These are phyloP conservation scores for Hippophae tibetana DNA, from an alignment of 306 rosid species.

Conservation along the genomic window DNA sequence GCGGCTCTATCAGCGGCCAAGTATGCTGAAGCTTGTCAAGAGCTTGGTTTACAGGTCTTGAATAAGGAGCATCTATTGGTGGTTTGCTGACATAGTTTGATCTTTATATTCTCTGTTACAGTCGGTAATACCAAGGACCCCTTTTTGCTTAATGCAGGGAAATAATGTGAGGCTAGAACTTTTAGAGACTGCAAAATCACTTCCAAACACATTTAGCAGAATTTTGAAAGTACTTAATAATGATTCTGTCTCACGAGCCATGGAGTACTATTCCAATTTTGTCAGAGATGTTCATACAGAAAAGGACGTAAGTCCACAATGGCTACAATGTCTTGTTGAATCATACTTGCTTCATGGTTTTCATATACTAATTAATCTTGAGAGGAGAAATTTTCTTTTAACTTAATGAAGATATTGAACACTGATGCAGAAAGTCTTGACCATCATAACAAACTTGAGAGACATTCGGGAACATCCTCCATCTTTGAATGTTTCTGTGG, in stretches of 20 bases:
- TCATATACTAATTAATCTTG: neutral
- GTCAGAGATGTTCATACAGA: slow-evolving; percentile 76
- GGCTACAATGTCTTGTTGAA: slow-evolving; percentile 4
- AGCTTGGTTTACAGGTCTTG: slow-evolving; percentile 87
- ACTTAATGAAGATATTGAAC: slow-evolving; percentile 17
- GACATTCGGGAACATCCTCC: slow-evolving; percentile 58
- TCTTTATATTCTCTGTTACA: slow-evolving; percentile 7
- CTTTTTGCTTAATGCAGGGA: slow-evolving; percentile 39
- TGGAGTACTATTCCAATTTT: slow-evolving; percentile 76
- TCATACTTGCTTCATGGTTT: neutral
- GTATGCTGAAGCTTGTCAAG: slow-evolving; percentile 91
- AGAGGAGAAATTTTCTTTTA: slow-evolving; percentile 13
- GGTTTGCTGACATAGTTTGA: neutral
- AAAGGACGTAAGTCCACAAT: slow-evolving; percentile 57
- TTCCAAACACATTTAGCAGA: slow-evolving; percentile 62
- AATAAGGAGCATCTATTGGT: slow-evolving; percentile 8
- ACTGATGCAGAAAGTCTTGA: slow-evolving; percentile 44
- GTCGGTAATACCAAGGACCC: neutral
- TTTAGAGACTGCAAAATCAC: slow-evolving; percentile 78
- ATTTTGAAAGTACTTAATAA: slow-evolving; percentile 62
- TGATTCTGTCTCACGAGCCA: slow-evolving; percentile 53
- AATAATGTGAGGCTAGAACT: slow-evolving; percentile 70
- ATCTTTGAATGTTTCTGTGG: slow-evolving; percentile 58
- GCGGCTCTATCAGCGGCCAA: slow-evolving; percentile 68
- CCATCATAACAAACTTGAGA: slow-evolving; percentile 46